A percentile compares a stretch with the other conserved stretches of the same genome.
Evolutionary conservation across 345 rosid genomes (phyloP).

Genomic region (Eucalyptus regnans): DNA sequence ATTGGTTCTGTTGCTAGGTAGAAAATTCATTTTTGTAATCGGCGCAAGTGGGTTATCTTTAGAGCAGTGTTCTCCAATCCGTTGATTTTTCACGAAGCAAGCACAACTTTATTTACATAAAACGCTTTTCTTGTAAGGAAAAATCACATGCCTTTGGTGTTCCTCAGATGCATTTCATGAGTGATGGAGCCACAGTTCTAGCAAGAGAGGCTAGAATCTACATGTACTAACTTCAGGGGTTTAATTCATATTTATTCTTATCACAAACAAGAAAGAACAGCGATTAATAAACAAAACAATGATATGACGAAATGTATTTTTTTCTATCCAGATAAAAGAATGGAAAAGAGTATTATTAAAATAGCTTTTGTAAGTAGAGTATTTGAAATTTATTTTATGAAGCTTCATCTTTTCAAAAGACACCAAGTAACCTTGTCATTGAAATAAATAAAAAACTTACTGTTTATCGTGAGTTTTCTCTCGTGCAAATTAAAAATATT

Average conservation of each 20-base stretch:
- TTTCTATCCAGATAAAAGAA: neutral
- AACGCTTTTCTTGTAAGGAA: neutral
- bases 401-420: neutral
- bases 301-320: neutral
- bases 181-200: neutral
- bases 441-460: no score
- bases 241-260: no score
- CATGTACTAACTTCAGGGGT: neutral
- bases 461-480: neutral
- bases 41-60: fast-evolving
- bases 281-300: neutral
- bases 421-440: neutral
- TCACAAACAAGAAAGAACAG: neutral
- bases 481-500: fast-evolving
- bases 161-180: neutral
- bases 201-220: neutral
- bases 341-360: no score
- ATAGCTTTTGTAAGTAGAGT: neutral
- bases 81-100: neutral
- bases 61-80: neutral
- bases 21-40: neutral
- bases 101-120: neutral
- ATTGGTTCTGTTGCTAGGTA: neutral
- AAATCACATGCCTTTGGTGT: neutral
- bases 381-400: no score